A percentile compares a stretch with the other conserved stretches of the same genome.
phyloP scores from a whole-genome alignment of 495 filamentous ascomycete genomes.

The Pseudoneurospora amorphoporcata region DNA sequence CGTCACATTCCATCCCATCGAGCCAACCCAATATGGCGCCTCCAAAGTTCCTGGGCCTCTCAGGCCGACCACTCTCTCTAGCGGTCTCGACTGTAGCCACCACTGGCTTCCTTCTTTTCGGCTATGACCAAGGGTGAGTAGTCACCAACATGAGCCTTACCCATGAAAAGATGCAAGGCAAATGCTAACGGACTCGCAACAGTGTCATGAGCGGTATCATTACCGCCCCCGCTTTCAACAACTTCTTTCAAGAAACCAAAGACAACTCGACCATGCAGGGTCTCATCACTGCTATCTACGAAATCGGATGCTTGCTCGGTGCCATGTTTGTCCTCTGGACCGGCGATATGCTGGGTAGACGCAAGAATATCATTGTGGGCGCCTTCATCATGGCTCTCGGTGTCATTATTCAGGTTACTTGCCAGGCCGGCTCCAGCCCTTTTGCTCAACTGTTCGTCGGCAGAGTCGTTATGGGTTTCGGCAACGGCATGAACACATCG shows the following conservation, averaged over 20 bases:
- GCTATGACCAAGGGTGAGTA: conserved; percentile 50
- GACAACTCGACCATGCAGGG: conserved; percentile 65
- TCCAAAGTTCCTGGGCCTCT: conserved; percentile 50
- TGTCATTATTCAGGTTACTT: conserved; percentile 56
- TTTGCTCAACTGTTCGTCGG: conserved; percentile 66
- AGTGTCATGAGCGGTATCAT: conserved; percentile 73
- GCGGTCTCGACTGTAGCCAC: conserved; percentile 58
- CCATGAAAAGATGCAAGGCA: not conserved
- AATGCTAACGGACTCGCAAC: not conserved
- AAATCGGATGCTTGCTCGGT: conserved; percentile 66
- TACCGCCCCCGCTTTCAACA: conserved; percentile 57
- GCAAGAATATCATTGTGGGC: conserved; percentile 45
- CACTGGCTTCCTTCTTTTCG: conserved; percentile 65
- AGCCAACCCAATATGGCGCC: conserved; percentile 23
- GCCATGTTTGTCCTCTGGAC: conserved; percentile 59
- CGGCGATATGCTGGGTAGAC: conserved; percentile 60
- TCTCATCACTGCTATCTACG: conserved; percentile 74
- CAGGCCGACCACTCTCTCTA: conserved; percentile 51
- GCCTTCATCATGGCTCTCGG: conserved; percentile 63
- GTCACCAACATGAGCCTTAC: not conserved
- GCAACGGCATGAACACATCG: conserved; percentile 68
- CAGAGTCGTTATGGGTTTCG: conserved; percentile 61
- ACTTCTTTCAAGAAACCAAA: conserved; percentile 56
- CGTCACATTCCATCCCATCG: not conserved
- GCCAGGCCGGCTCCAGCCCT: conserved; percentile 30